Percentiles rank a stretch among this genome's conserved stretches.
Conservation (phyloP, 2,329 filamentous ascomycete genomes). For the Chrysosporium queenslandicum region DNA sequence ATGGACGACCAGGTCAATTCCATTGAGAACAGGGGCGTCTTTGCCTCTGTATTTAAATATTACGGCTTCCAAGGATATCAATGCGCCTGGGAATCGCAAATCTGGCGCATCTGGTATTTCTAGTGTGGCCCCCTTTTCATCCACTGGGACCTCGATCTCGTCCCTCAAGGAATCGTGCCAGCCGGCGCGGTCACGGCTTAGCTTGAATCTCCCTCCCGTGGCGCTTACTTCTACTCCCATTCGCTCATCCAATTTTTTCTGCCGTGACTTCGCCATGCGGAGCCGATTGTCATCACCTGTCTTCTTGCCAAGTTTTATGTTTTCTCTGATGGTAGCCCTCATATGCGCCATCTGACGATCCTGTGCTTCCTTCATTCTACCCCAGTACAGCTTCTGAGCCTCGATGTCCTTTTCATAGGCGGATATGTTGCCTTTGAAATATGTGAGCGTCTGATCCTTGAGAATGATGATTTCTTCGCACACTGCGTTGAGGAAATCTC, state of each 20-base stretch:
- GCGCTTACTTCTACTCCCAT: slow-evolving; percentile 66
- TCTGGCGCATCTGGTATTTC: slow-evolving; percentile 55
- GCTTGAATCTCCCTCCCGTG: slow-evolving; percentile 66
- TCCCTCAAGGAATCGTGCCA: slow-evolving; percentile 50
- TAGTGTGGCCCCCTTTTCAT: slow-evolving; percentile 50
- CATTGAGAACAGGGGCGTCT: slow-evolving; percentile 45
- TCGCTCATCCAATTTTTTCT: slow-evolving; percentile 74
- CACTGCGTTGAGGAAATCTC: slow-evolving; percentile 66
- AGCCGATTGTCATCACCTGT: slow-evolving; percentile 77
- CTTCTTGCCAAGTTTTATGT: slow-evolving; percentile 63
- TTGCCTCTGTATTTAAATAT: slow-evolving; percentile 52
- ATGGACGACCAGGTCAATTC: slow-evolving; percentile 58
- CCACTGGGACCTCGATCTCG: slow-evolving; percentile 60
- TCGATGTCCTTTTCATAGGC: slow-evolving; percentile 59
- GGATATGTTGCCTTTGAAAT: slow-evolving; percentile 65
- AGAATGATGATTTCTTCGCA: slow-evolving; percentile 67
- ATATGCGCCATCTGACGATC: slow-evolving; percentile 73
- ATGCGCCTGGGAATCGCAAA: slow-evolving; percentile 61
- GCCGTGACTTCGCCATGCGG: slow-evolving; percentile 70
- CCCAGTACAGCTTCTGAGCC: slow-evolving; percentile 55
- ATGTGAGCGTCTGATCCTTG: slow-evolving; percentile 58
- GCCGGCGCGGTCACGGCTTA: slow-evolving; percentile 62
- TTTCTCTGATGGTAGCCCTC: slow-evolving; percentile 64
- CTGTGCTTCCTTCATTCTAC: slow-evolving; percentile 69
- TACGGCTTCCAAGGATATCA: slow-evolving; percentile 62